Evolutionary conservation across 108 stramenopile species (phyloP).

Genomic region (Cyclotella atomus): DNA sequence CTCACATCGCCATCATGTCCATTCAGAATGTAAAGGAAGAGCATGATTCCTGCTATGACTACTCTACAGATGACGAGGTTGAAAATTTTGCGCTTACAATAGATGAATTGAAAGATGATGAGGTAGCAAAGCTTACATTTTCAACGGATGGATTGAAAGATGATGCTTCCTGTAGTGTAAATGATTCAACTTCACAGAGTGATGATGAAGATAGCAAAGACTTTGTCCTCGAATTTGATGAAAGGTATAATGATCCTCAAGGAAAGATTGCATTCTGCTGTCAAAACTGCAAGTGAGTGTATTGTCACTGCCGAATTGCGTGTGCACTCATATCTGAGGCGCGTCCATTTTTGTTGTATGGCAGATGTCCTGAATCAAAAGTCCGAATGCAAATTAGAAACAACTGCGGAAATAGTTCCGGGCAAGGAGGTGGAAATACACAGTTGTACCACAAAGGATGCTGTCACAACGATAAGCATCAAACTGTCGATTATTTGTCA

Average conservation of each 20-base stretch:
- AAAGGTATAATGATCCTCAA: background rate
- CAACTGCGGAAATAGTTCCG: conserved; percentile 24
- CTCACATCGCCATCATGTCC: too few species aligned
- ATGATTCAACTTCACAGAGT: background rate
- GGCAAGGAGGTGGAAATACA: conserved; percentile 17
- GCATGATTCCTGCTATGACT: background rate
- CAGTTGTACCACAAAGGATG: conserved; percentile 32
- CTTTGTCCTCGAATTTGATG: background rate
- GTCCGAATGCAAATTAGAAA: conserved; percentile 2
- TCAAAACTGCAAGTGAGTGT: conserved; percentile 25
- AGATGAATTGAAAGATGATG: background rate
- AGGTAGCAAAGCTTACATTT: background rate
- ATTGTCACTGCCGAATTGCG: background rate
- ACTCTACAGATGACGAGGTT: background rate
- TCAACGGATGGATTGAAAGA: background rate
- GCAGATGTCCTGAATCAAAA: background rate
- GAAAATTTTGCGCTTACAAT: background rate
- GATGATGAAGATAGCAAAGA: conserved; percentile 10
- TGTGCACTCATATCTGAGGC: background rate
- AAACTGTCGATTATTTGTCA: conserved; percentile 9
- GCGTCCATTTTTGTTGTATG: background rate
- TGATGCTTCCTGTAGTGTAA: background rate
- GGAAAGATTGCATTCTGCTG: conserved; percentile 19
- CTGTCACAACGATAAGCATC: conserved; percentile 21
- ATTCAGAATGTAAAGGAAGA: background rate